Base-by-base conservation (phyloP, 495 filamentous ascomycete genomes). In the Penicillium antarcticum region DNA sequence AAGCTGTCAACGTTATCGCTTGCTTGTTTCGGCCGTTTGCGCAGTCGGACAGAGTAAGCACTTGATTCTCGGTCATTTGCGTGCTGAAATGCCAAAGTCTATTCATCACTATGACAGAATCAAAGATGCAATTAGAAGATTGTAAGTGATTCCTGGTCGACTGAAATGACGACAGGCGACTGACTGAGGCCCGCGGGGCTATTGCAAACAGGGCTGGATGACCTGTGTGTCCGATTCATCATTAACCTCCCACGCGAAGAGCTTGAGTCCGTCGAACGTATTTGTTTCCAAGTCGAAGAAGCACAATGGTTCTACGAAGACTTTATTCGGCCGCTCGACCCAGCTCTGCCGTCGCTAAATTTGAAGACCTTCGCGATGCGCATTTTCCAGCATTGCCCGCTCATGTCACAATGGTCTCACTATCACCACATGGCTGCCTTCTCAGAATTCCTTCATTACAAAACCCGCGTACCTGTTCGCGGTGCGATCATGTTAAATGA, bases 281-380 rank as follows among this genome's bases (percentile, higher is more conserved):
- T 97, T 63, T 96, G 91, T 70, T 98, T 98, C 69, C 92, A 97
- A 73, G 87, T 98, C 48, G 94, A 98, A 70, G 95, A 97, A 64
- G 94, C 94, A 63, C 94, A 98, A 87, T 98, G 94, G 94, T 97
- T 91, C 69, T 98, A 97, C 83, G 95, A 97, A 71, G 94, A 98
- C 70, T 98, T 97, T 64, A 88, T 98, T 69, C 88, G 95, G 32
- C 91, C 91, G 26, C 74, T 92, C 46, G 89, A 96, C 63, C 90
- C 91, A 8, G 77, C 78, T 29, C 74, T 97, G 3, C 95, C 95
- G 6, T 89, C 87, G 2, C 83, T 97, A 69, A 84, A 84, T 32
- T 80, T 97, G 9, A 84, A 87, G 40, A 80, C 74, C 23, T 98
- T 98, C 68, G 89, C 85, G 52, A 72, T 91, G 35, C 85, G 86